Evolutionary conservation across 2,329 filamentous ascomycete genomes (phyloP).

Genomic region (Exophiala oligosperma): DNA sequence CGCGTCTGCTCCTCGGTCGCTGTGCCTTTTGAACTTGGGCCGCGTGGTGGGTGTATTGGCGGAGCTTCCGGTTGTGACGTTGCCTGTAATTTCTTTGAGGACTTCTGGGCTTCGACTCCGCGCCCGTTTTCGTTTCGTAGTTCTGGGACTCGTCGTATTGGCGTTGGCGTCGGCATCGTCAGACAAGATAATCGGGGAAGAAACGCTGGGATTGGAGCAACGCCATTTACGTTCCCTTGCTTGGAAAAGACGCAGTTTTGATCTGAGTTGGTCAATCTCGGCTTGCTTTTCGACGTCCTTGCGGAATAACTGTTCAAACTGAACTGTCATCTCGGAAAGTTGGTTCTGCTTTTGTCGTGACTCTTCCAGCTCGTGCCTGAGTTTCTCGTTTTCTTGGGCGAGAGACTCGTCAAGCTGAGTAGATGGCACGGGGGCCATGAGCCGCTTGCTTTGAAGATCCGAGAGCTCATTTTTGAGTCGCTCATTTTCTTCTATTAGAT

Average conservation of each 20-base stretch:
- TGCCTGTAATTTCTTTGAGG: constrained; percentile 17
- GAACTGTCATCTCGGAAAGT: constrained; percentile 1
- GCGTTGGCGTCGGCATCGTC: constrained; percentile 11
- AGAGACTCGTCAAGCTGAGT: constrained; percentile 10
- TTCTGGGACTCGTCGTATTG: not conserved
- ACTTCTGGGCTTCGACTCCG: constrained; percentile 10
- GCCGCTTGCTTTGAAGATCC: not conserved
- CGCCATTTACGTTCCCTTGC: constrained; percentile 19
- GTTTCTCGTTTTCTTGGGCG: not conserved
- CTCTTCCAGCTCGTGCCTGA: constrained; percentile 13
- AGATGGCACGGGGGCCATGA: not conserved
- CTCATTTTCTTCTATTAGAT: constrained; percentile 13
- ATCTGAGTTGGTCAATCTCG: constrained; percentile 25
- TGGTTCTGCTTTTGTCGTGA: not conserved
- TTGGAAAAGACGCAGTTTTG: constrained; percentile 17
- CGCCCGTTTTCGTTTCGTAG: constrained; percentile 11
- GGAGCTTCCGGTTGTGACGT: not conserved
- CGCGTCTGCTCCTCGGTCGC: constrained; percentile 32
- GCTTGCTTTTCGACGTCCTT: constrained; percentile 27
- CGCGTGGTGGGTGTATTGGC: not conserved
- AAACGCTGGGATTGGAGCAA: constrained; percentile 10
- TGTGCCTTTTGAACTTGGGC: constrained; percentile 8
- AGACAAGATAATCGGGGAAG: constrained; percentile 15
- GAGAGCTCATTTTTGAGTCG: constrained; percentile 8
- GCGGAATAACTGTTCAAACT: constrained; percentile 26